Conservation (phyloP, 1,284 basidiomycete genomes). For the Cutaneotrichosporon cutaneum region DNA sequence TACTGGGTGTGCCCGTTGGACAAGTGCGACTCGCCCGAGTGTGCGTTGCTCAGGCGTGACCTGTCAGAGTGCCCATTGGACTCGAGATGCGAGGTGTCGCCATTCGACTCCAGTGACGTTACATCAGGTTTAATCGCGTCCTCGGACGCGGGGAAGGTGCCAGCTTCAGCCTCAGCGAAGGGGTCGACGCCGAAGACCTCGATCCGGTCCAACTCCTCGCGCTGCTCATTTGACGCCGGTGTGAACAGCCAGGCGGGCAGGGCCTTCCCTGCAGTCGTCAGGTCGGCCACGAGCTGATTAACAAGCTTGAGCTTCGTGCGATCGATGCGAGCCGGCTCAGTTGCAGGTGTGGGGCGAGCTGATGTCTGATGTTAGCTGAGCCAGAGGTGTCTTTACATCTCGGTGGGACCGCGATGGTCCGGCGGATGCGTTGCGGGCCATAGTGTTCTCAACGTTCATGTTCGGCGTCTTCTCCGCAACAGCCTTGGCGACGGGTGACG, state of each 20-base stretch:
- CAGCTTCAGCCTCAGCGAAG: background rate
- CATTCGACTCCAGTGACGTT: background rate
- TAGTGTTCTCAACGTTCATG: background rate
- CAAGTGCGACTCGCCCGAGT: background rate
- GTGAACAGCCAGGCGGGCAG: conserved; percentile 42
- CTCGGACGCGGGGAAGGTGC: too few species aligned
- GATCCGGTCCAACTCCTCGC: conserved; percentile 28
- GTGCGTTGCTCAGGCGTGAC: background rate
- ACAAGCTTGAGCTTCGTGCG: background rate
- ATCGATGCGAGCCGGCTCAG: background rate
- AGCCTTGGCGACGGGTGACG: background rate
- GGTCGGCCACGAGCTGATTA: conserved; percentile 22
- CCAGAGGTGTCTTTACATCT: background rate
- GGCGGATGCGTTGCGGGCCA: background rate
- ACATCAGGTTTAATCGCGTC: too few species aligned
- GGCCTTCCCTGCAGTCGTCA: conserved; percentile 22
- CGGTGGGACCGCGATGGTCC: background rate
- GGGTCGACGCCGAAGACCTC: conserved; percentile 35
- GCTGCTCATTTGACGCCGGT: conserved; percentile 18
- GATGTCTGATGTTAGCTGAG: background rate
- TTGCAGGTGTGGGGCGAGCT: too few species aligned
- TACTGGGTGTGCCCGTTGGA: background rate
- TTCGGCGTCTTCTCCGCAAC: background rate
- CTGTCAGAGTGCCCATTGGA: background rate
- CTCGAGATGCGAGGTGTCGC: too few species aligned